Evolutionary conservation across 345 rosid species (phyloP), one percentile per base, ranked within the genome.

Genomic region (Gossypium herbaceum): DNA sequence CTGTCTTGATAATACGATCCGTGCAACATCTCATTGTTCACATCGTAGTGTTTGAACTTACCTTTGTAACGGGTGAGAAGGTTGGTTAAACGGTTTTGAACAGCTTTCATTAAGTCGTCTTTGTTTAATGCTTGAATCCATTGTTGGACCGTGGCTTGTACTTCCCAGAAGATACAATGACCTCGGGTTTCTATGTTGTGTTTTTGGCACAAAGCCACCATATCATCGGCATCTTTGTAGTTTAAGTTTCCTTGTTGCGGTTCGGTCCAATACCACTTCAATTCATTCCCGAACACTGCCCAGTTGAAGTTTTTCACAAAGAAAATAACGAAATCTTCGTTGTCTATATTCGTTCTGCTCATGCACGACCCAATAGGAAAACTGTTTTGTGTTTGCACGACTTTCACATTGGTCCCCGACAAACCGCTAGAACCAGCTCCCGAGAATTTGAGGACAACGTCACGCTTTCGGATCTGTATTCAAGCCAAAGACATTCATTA

Each of bases 151-250:
- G 82, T 81, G 65, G 82, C 80, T 76, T 93, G 94, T 52, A 91
- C 96, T 82, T 95, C 99, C 99, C 99, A 95, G 89, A 95, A 93
- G 84, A 95, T 90, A 76, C 99, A 95, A 75, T 95, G 99, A 22
- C 99, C 99, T 16, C 99, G 79, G 73, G 83, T 73, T 55, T 90
- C 73, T 54, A 93, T 84, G 75, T 84, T 86, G 79, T 91, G 75
- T 13, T 59, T 84, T 61, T 72, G 78, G 67, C 98, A 95, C 76
- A 93, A 78, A 16, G 74, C 91, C 57, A 95, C 73, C 99, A 95
- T 86, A 73, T 87, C 94, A 75, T 95, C 98, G 0, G 99, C 98
- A 41, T 91, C 96, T 41, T 81, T 86, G 82, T 91, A 95, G 80
- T 91, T 93, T 77, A 90, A 57, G 65, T 79, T 90, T 11, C 98